Evolutionary conservation across 169 alveolate species (phyloP).

Genomic region (Blepharisma undulans): DNA sequence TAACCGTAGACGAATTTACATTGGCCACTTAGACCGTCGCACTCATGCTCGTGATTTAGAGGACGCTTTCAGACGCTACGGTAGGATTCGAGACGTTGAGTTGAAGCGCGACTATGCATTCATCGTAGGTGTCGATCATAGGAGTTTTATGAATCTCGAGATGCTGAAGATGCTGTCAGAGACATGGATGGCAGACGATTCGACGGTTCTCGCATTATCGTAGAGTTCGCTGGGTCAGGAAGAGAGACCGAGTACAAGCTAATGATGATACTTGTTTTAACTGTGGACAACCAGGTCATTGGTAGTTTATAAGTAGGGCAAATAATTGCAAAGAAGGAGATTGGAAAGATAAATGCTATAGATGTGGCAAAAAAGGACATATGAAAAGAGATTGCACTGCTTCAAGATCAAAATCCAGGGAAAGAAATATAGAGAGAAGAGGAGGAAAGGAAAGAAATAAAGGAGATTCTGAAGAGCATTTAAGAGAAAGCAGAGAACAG

Average conservation of each 20-base stretch:
- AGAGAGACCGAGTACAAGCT: constrained; percentile 40
- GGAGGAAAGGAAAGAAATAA: background rate
- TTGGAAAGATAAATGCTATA: constrained; percentile 49
- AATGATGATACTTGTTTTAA: constrained; percentile 46
- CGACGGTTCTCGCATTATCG: constrained; percentile 43
- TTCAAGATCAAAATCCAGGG: constrained; percentile 24
- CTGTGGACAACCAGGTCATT: constrained; percentile 50
- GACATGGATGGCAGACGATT: constrained; percentile 38
- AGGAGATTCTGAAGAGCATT: background rate
- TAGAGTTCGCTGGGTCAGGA: constrained; percentile 50
- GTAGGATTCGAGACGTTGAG: constrained; percentile 48
- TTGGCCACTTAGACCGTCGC: constrained; percentile 34
- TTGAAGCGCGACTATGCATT: constrained; percentile 53
- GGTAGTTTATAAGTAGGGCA: constrained; percentile 48
- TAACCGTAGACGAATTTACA: constrained; percentile 42
- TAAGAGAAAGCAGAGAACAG: background rate
- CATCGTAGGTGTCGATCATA: constrained; percentile 39
- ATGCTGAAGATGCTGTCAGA: constrained; percentile 45
- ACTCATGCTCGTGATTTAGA: constrained; percentile 45
- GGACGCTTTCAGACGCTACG: constrained; percentile 38
- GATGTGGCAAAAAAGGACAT: constrained; percentile 51
- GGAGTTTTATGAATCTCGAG: constrained; percentile 45
- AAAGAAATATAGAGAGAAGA: background rate
- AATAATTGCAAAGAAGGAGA: constrained; percentile 57
- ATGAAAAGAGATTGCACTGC: constrained; percentile 47